phyloP scores from a whole-genome alignment of 2,329 filamentous ascomycete genomes.

The Penicillium aurantiogriseum region DNA sequence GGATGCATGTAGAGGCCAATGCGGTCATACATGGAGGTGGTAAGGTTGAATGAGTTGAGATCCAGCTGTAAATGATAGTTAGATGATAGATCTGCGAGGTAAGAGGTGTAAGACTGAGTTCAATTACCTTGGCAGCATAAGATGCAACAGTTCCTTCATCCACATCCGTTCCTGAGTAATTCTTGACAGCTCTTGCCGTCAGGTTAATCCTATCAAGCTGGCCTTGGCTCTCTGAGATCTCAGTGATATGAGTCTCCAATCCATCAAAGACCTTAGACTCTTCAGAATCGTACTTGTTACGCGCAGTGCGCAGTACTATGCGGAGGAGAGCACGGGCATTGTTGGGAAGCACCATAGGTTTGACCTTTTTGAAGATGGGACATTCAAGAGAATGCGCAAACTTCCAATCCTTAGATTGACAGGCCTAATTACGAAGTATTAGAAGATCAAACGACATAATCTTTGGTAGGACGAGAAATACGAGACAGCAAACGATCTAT shows the following conservation, averaged over 20 bases:
- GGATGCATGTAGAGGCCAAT: constrained; percentile 61
- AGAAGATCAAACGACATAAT: background rate
- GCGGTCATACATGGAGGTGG: constrained; percentile 55
- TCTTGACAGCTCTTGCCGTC: constrained; percentile 54
- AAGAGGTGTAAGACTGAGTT: background rate
- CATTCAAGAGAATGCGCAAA: constrained; percentile 61
- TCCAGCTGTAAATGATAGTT: constrained; percentile 45
- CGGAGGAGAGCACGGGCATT: constrained; percentile 57
- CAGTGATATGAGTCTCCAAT: constrained; percentile 51
- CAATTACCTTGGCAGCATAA: constrained; percentile 48
- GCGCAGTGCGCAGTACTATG: constrained; percentile 46
- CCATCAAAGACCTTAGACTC: constrained; percentile 46
- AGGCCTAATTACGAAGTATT: constrained; percentile 44
- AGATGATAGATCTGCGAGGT: background rate
- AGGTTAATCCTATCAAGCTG: constrained; percentile 52
- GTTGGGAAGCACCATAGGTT: constrained; percentile 52
- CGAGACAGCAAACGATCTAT: background rate
- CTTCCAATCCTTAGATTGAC: constrained; percentile 61
- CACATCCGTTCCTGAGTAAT: constrained; percentile 51
- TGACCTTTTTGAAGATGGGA: constrained; percentile 48
- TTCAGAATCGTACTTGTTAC: constrained; percentile 36
- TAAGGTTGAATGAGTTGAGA: constrained; percentile 59
- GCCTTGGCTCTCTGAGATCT: constrained; percentile 44
- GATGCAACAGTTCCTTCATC: constrained; percentile 43
- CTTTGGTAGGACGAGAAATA: background rate